Conservation (phyloP, 129 eudicot genomes). For the Helianthus annuus region DNA sequence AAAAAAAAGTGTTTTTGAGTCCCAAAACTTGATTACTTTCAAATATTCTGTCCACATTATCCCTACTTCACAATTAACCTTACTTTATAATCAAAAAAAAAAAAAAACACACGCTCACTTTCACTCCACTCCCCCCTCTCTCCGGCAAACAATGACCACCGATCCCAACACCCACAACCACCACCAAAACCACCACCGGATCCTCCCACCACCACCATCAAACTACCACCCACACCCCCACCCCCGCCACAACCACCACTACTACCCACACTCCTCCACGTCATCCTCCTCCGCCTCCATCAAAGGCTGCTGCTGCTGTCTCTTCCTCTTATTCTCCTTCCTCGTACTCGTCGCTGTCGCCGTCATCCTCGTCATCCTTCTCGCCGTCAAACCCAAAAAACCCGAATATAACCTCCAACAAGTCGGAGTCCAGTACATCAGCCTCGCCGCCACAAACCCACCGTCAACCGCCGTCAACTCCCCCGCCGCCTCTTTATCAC, state of each 20-base stretch:
- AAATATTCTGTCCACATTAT: constrained; percentile 22
- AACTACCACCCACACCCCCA: not conserved
- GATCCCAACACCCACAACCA: constrained; percentile 16
- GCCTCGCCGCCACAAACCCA: constrained; percentile 34
- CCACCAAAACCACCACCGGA: constrained; percentile 16
- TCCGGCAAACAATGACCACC: constrained; percentile 13
- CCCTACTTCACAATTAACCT: not conserved
- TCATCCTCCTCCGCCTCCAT: constrained; percentile 65
- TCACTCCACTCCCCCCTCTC: constrained; percentile 12
- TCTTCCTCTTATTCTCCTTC: constrained; percentile 90
- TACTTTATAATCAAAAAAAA: not conserved
- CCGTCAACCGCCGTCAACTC: constrained; percentile 39
- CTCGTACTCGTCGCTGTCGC: constrained; percentile 73
- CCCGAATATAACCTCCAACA: constrained; percentile 83
- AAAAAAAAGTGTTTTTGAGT: not conserved
- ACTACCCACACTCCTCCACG: constrained; percentile 49
- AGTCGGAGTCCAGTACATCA: constrained; percentile 75
- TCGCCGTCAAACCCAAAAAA: constrained; percentile 81
- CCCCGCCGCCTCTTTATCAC: constrained; percentile 65
- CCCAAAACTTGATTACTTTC: constrained; percentile 13
- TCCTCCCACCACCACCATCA: constrained; percentile 26
- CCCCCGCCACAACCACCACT: constrained; percentile 29
- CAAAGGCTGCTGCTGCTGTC: constrained; percentile 97
- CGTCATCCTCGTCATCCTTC: constrained; percentile 68
- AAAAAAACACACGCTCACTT: not conserved